A percentile compares a stretch with the other conserved stretches of the same genome.
Evolutionary conservation across 164 flowering plant genomes (phyloP).

Genomic region (Liriodendron chinense): DNA sequence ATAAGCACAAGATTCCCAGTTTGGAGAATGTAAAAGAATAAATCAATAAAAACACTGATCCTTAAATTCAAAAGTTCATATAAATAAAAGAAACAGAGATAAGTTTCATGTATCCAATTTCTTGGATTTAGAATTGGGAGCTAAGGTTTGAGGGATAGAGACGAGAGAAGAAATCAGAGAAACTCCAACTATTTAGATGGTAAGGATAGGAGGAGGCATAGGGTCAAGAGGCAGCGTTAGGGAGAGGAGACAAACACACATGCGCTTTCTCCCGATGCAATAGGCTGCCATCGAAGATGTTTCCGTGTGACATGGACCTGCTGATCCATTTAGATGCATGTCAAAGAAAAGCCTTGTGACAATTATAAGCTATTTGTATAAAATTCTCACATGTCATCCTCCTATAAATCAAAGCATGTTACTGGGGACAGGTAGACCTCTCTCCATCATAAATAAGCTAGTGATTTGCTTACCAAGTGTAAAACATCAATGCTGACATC

Average conservation of each 20-base stretch:
- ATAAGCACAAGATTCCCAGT: not conserved
- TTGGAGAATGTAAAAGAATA: not conserved
- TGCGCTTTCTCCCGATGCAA: slow-evolving; percentile 90
- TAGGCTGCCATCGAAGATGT: slow-evolving; percentile 89
- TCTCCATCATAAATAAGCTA: slow-evolving; percentile 11
- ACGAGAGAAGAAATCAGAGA: slow-evolving; percentile 25
- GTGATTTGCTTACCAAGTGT: slow-evolving; percentile 71
- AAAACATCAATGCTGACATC: slow-evolving; percentile 94
- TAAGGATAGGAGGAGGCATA: slow-evolving; percentile 42
- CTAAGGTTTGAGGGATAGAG: slow-evolving; percentile 24
- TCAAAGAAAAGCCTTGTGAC: slow-evolving; percentile 57
- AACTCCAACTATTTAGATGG: slow-evolving; percentile 30
- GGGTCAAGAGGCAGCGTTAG: slow-evolving; percentile 56
- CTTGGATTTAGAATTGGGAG: slow-evolving; percentile 7
- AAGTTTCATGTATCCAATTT: slow-evolving; percentile 7
- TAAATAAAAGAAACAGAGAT: not conserved
- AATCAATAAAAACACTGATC: not conserved
- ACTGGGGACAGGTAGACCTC: slow-evolving; percentile 17
- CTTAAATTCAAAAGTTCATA: not conserved
- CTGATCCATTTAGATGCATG: slow-evolving; percentile 84
- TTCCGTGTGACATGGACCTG: slow-evolving; percentile 88
- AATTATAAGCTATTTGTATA: slow-evolving; percentile 38
- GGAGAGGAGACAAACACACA: slow-evolving; percentile 98
- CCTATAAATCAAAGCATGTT: slow-evolving; percentile 5
- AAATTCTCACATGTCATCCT: slow-evolving; percentile 17